Conservation (phyloP, 2,329 filamentous ascomycete species). For the Pseudogymnoascus destructans region DNA sequence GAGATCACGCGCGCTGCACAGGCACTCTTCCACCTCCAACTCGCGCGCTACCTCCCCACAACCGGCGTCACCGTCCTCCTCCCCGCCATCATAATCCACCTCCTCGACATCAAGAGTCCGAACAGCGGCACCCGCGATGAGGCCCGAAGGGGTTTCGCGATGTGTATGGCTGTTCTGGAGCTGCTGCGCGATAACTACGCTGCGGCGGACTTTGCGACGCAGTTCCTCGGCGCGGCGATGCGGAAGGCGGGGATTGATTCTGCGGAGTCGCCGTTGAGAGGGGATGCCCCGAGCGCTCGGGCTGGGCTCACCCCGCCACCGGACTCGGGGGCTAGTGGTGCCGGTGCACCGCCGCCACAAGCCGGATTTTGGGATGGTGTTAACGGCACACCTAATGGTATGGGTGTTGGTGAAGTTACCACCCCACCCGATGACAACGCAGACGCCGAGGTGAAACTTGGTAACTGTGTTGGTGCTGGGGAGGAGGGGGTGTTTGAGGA, state of each 20-base stretch:
- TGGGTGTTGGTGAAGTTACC: neutral
- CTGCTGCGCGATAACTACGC: slow-evolving; percentile 80
- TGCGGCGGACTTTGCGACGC: slow-evolving; percentile 89
- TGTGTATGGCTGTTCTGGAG: slow-evolving; percentile 87
- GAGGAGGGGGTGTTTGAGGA: neutral
- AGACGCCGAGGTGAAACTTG: neutral
- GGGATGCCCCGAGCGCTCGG: neutral
- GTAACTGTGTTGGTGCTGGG: neutral
- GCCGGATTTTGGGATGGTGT: neutral
- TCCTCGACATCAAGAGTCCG: slow-evolving; percentile 81
- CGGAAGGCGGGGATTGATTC: slow-evolving; percentile 62
- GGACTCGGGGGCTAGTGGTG: neutral
- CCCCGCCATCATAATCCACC: slow-evolving; percentile 85
- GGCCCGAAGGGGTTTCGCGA: slow-evolving; percentile 69
- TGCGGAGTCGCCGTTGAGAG: neutral
- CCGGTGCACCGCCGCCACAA: neutral
- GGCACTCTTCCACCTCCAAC: slow-evolving; percentile 56
- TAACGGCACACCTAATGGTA: neutral
- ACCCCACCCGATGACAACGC: neutral
- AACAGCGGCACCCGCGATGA: slow-evolving; percentile 57
- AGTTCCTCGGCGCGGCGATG: slow-evolving; percentile 84
- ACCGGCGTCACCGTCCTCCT: slow-evolving; percentile 84
- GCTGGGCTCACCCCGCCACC: neutral
- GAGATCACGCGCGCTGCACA: slow-evolving; percentile 78
- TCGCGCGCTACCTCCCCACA: slow-evolving; percentile 73